phyloP scores from a whole-genome alignment of 371 early-diverging fungal species.

The Lichtheimia corymbifera region DNA sequence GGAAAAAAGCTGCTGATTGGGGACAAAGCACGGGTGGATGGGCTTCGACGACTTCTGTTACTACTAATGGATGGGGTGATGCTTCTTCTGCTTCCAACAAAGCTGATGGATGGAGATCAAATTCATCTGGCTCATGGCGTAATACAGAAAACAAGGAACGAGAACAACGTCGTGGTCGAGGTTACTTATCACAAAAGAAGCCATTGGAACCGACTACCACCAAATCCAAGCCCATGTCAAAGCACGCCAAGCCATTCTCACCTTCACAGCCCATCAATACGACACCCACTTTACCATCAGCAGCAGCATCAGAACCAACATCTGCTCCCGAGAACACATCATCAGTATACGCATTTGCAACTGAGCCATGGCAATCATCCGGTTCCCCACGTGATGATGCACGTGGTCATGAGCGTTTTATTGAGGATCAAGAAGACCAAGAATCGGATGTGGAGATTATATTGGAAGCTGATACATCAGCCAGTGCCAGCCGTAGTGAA shows the following conservation, averaged over 20 bases:
- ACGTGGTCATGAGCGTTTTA: constrained; percentile 9
- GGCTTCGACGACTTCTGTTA: background rate
- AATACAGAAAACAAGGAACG: background rate
- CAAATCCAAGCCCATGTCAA: too few species aligned
- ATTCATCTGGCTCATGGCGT: constrained; percentile 12
- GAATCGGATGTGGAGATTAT: constrained; percentile 47
- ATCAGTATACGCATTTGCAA: constrained; percentile 5
- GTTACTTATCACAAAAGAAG: constrained; percentile 31
- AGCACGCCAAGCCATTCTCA: background rate
- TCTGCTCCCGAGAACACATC: background rate
- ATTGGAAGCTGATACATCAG: constrained; percentile 24
- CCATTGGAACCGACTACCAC: background rate
- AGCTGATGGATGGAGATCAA: constrained; percentile 3
- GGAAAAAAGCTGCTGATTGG: too few species aligned
- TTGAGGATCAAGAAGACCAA: constrained; percentile 23
- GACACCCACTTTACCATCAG: background rate
- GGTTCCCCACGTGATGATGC: constrained; percentile 6
- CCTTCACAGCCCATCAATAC: background rate
- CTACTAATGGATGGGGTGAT: background rate
- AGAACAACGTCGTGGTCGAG: constrained; percentile 18
- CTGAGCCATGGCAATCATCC: constrained; percentile 5
- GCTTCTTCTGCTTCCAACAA: background rate
- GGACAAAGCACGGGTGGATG: too few species aligned
- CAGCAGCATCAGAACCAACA: background rate
- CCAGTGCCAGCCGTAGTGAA: constrained; percentile 19